Conservation (phyloP, 2,329 filamentous ascomycete species). For the Beauveria medogensis region DNA sequence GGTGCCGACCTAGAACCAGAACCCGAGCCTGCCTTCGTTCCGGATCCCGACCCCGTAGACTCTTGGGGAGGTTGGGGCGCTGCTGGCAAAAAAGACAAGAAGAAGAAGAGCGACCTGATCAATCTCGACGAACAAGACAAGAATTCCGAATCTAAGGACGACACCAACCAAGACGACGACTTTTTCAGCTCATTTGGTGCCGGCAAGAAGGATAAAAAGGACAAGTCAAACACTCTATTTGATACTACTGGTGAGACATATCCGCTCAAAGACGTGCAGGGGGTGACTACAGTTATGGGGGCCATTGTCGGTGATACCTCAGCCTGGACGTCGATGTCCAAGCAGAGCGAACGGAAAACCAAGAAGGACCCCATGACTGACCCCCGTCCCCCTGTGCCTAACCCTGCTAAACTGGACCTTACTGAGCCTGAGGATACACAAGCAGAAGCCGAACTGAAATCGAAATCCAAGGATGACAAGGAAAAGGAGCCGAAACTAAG, state of each 20-base stretch:
- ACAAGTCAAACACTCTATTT: conserved; percentile 39
- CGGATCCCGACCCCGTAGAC: conserved; percentile 14
- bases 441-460: conserved; percentile 31
- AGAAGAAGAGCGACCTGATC: conserved; percentile 28
- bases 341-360: conserved; percentile 37
- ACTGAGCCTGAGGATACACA: conserved; percentile 27
- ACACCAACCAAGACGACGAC: conserved; percentile 35
- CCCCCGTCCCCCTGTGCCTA: conserved; percentile 37
- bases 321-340: conserved; percentile 32
- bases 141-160: conserved; percentile 17
- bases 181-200: conserved; percentile 51
- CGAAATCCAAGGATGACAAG: conserved; percentile 35
- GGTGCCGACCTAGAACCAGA: conserved; percentile 7
- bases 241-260: conserved; percentile 38
- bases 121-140: conserved; percentile 25
- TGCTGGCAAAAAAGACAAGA: conserved; percentile 13
- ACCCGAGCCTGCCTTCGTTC: conserved; percentile 15
- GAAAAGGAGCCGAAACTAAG: conserved; percentile 37
- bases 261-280: conserved; percentile 38
- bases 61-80: conserved; percentile 18
- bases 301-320: conserved; percentile 33
- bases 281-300: conserved; percentile 33
- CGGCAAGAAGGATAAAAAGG: conserved; percentile 45
- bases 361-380: conserved; percentile 30
- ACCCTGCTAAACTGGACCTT: conserved; percentile 38